A percentile compares a stretch with the other conserved stretches of the same genome.
Evolutionary conservation across 257 asterid genomes (phyloP).

Genomic region (Thymus mandschuricus): DNA sequence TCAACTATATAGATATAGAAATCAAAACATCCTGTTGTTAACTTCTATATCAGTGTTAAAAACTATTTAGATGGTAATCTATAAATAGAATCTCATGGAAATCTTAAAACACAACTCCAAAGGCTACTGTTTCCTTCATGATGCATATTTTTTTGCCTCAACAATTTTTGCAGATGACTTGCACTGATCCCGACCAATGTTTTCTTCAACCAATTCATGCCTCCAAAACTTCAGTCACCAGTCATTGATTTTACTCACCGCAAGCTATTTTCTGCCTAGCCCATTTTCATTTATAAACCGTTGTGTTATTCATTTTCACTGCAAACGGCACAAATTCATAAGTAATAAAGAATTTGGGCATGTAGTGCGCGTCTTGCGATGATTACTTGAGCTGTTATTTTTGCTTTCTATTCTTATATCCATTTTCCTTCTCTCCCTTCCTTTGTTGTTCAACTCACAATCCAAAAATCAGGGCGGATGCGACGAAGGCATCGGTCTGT

Average conservation of each 20-base stretch:
- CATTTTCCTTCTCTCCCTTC: neutral
- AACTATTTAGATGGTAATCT: neutral
- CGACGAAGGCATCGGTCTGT: conserved; percentile 78
- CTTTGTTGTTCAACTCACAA: neutral
- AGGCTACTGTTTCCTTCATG: neutral
- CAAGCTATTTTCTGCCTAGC: neutral
- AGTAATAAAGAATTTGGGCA: neutral
- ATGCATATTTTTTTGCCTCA: neutral
- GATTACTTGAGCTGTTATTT: neutral
- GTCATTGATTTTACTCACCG: neutral
- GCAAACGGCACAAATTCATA: neutral
- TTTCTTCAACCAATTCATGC: neutral
- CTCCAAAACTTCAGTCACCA: neutral
- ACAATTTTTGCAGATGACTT: neutral
- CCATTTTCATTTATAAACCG: neutral
- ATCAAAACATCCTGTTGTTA: neutral
- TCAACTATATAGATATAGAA: neutral
- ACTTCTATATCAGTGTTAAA: neutral
- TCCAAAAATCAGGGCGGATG: conserved; percentile 73
- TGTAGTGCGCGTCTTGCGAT: too few relatives aligned
- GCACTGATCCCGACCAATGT: neutral
- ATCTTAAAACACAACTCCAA: neutral
- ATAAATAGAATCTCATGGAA: neutral
- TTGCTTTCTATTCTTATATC: neutral
- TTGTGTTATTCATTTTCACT: neutral